These are phyloP conservation scores for Pythium chondricola DNA, from an alignment of 352 stramenopile species.

Conservation along the genomic window DNA sequence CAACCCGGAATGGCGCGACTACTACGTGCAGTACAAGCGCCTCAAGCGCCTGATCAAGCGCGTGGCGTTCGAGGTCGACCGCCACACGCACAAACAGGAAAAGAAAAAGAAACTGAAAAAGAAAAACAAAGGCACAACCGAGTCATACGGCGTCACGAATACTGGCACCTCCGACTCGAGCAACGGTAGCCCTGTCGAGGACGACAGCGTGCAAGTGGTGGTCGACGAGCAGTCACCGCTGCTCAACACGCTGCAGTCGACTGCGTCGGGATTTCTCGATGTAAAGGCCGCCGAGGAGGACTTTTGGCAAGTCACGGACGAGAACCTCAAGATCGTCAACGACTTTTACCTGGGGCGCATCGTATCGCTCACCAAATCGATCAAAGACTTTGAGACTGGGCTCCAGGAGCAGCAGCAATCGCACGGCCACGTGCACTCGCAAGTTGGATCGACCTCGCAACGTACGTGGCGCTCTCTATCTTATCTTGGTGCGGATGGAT, in stretches of 20 bases:
- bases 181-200: conserved; percentile 23
- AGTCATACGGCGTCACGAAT: neutral
- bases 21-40: conserved; percentile 91
- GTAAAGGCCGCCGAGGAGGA: conserved; percentile 71
- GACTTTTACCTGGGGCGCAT: conserved; percentile 78
- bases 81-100: conserved; percentile 64
- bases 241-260: conserved; percentile 43
- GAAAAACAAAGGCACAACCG: conserved; percentile 1
- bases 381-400: conserved; percentile 72
- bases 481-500: neutral
- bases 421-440: conserved; percentile 70
- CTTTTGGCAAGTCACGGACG: conserved; percentile 74
- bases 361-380: conserved; percentile 50
- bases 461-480: conserved; percentile 19
- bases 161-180: conserved; percentile 6
- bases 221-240: conserved; percentile 71
- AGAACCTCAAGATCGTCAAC: conserved; percentile 82
- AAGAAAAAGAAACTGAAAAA: conserved; percentile 45
- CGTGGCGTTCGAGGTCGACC: conserved; percentile 85
- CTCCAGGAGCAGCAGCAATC: conserved; percentile 62
- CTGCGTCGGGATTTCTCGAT: conserved; percentile 33
- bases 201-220: conserved; percentile 24
- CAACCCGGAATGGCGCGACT: conserved; percentile 84
- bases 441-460: conserved; percentile 44
- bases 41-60: conserved; percentile 89